Percentiles rank a stretch among this genome's conserved stretches.
These are phyloP conservation scores for Lasiosphaeria hispida DNA, from an alignment of 495 filamentous ascomycete species.

Conservation along the genomic window DNA sequence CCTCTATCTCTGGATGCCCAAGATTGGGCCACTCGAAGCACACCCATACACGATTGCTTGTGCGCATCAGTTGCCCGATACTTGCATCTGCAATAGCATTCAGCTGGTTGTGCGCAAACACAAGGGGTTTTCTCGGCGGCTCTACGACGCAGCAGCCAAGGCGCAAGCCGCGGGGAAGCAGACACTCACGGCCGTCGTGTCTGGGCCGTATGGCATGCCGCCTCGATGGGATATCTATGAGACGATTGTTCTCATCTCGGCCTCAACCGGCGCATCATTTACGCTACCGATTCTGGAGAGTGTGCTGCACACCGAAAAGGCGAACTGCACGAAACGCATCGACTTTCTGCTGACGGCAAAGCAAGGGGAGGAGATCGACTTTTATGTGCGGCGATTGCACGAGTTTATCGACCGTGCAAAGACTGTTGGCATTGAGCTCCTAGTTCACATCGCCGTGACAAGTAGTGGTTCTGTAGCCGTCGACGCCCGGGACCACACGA, in stretches of 20 bases:
- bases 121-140: conserved; percentile 64
- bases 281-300: conserved; percentile 56
- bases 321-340: conserved; percentile 60
- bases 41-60: conserved; percentile 81
- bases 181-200: conserved; percentile 47
- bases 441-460: conserved; percentile 56
- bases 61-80: conserved; percentile 40
- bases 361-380: conserved; percentile 63
- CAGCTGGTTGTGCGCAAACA: conserved; percentile 73
- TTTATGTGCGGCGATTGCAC: conserved; percentile 63
- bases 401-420: conserved; percentile 54
- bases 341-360: conserved; percentile 74
- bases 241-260: conserved; percentile 56
- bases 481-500: background rate
- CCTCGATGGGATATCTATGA: conserved; percentile 58
- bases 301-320: conserved; percentile 41
- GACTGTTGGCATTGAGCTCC: conserved; percentile 44
- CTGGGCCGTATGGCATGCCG: conserved; percentile 58
- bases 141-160: conserved; percentile 63
- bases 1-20: conserved; percentile 70
- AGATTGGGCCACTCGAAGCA: conserved; percentile 63
- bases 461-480: conserved; percentile 29
- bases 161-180: conserved; percentile 32
- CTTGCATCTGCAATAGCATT: conserved; percentile 56
- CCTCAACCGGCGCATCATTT: conserved; percentile 58